Evolutionary conservation across 2,329 filamentous ascomycete species (phyloP), one percentile per base, ranked within the genome.

Genomic region (Pseudogymnoascus sp.): DNA sequence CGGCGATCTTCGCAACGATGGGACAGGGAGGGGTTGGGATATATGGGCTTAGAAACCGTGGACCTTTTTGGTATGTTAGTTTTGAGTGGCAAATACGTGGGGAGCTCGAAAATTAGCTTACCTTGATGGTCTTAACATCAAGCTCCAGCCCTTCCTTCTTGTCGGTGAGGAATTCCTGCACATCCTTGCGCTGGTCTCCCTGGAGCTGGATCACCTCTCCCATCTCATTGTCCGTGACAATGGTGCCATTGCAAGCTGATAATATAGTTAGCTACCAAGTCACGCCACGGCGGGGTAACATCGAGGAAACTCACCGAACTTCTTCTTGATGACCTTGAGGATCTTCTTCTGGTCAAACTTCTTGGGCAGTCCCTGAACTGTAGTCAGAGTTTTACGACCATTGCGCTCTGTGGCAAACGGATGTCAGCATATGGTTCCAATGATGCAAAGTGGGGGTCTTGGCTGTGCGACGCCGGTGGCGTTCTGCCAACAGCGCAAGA

Each of bases 271-370:
- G 70, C 62, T 36, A 23, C 39, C 1, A 14, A n/a, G 35, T 19
- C 33, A 33, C 36, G 25, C 28, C 25, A 11, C 36, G 19, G 35
- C n/a, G 28, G 41, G 58, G 39, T 33, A 22, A 9, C 30, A 9
- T 28, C 19, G n/a, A 33, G 39, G 5, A 58, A 60, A 75, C 86
- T 67, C 84, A 92, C 89, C 89, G 75, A 97, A 97, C 78, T 96
- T 94, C 87, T 97, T 97, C 88, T 97, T 97, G 84, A 97, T 96
- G 80, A 96, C 92, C 84, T 97, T 97, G 74, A 99, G 88, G 77
- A 99, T 97, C 83, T 97, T 97, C 87, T 97, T 97, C 80, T 94
- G 92, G 81, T 97, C 93, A 76, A 97, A 97, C 78, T 97, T 97
- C 84, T 94, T 94, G 68, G 94, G 93, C 74, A 99, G 88, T 80